Evolutionary conservation across 768 basidiomycete genomes (phyloP).

Genomic region (Trametes sanguinea): DNA sequence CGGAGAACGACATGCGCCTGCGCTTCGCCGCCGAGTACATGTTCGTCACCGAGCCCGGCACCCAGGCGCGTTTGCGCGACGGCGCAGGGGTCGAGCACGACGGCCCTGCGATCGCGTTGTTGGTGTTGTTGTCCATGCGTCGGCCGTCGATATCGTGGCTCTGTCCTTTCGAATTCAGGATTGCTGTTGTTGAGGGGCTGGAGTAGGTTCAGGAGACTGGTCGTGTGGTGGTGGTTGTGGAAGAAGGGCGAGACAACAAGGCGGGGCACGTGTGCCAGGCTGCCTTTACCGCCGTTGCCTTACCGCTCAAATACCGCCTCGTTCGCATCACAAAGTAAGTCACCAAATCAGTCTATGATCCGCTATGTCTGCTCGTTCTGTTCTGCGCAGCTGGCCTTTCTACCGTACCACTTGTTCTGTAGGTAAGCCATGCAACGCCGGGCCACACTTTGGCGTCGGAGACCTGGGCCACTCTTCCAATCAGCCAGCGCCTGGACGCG

Average conservation of each 20-base stretch:
- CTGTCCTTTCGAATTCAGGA: not conserved
- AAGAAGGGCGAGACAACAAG: constrained; percentile 5
- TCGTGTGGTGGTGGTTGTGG: constrained; percentile 16
- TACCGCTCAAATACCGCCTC: constrained; percentile 11
- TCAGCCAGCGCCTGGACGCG: not conserved
- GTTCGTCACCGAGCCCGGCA: constrained; percentile 39
- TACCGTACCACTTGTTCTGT: no score
- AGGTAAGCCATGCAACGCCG: no score
- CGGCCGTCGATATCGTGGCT: not conserved
- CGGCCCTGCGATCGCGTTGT: constrained; percentile 4
- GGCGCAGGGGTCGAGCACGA: constrained; percentile 18
- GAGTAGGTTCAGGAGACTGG: not conserved
- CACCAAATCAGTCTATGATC: no score
- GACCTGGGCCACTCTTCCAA: no score
- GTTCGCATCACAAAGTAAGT: constrained; percentile 4
- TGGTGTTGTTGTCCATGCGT: not conserved
- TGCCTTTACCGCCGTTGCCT: not conserved
- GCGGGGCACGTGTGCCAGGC: constrained; percentile 7
- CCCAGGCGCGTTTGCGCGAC: constrained; percentile 26
- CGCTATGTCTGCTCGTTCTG: not conserved
- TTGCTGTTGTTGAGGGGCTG: not conserved
- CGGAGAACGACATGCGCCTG: constrained; percentile 39
- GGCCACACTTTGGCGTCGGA: no score
- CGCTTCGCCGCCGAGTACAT: constrained; percentile 43
- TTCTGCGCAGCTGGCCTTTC: no score